Evolutionary conservation across 2,329 filamentous ascomycete genomes (phyloP).

Genomic region (Fusarium robinianum): DNA sequence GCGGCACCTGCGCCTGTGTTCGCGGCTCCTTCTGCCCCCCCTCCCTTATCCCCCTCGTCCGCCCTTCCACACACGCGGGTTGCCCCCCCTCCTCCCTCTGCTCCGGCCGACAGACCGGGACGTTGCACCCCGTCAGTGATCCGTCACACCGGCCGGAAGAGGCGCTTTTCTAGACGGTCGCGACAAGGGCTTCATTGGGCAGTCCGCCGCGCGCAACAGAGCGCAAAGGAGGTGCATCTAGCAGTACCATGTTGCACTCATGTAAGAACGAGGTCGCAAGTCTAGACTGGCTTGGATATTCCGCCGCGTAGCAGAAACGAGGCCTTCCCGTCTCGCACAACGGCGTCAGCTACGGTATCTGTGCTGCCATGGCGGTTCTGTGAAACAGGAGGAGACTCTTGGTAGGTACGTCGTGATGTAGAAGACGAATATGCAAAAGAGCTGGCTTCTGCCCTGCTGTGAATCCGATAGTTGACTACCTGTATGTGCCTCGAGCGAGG

Average conservation of each 20-base stretch:
- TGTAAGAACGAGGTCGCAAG: conserved; percentile 15
- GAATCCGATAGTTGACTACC: no score
- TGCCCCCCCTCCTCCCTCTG: background rate
- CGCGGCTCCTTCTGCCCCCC: background rate
- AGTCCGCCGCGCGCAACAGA: conserved; percentile 19
- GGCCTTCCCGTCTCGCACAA: conserved; percentile 29
- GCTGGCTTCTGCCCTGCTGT: background rate
- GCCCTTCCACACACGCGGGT: conserved; percentile 1
- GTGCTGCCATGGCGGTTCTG: conserved; percentile 12
- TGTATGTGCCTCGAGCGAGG: no score
- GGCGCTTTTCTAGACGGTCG: conserved; percentile 30
- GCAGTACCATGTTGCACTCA: conserved; percentile 14
- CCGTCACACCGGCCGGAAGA: conserved; percentile 24
- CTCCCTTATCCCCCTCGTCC: background rate
- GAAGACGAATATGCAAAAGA: background rate
- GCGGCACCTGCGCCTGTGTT: no score
- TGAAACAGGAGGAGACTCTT: conserved; percentile 3
- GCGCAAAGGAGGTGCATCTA: conserved; percentile 1
- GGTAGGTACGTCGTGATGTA: conserved; percentile 4
- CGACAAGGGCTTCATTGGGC: conserved; percentile 31
- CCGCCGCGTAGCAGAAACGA: conserved; percentile 24
- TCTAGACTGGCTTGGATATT: conserved; percentile 12
- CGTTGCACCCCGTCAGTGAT: conserved; percentile 14
- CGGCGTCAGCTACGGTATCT: conserved; percentile 33
- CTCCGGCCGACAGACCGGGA: no score